Percentiles rank a stretch among this genome's conserved stretches.
Conservation (phyloP, 371 early-diverging fungal species). For the Actinomortierella ambigua region DNA sequence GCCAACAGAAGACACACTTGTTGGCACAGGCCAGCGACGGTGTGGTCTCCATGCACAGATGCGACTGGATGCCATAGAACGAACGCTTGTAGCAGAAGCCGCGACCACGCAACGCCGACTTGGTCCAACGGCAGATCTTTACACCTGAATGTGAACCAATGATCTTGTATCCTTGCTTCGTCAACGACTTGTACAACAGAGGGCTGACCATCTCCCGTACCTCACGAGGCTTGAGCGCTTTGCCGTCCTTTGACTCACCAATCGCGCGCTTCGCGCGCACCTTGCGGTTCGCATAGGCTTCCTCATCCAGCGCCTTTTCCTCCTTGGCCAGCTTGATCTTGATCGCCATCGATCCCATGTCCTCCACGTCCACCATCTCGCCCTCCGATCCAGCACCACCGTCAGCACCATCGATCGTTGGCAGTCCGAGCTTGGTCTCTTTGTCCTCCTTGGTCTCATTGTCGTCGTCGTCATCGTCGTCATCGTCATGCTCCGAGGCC, state of each 20-base stretch:
- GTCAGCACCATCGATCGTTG: slow-evolving; percentile 47
- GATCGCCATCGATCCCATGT: slow-evolving; percentile 70
- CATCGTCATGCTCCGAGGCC: slow-evolving; percentile 59
- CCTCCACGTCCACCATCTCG: slow-evolving; percentile 79
- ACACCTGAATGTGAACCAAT: slow-evolving; percentile 82
- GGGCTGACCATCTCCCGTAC: slow-evolving; percentile 81
- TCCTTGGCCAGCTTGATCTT: slow-evolving; percentile 63
- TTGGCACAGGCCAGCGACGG: slow-evolving; percentile 83
- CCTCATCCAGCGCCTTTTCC: slow-evolving; percentile 62
- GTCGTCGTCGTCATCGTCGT: slow-evolving; percentile 46
- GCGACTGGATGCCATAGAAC: slow-evolving; percentile 71
- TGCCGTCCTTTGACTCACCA: slow-evolving; percentile 45
- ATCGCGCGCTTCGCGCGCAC: slow-evolving; percentile 56
- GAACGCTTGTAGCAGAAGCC: slow-evolving; percentile 86
- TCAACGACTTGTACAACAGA: slow-evolving; percentile 71
- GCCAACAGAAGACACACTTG: slow-evolving; percentile 85
- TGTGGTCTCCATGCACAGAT: slow-evolving; percentile 74
- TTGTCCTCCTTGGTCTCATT: slow-evolving; percentile 45
- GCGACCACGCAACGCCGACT: slow-evolving; percentile 74
- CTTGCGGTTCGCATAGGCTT: slow-evolving; percentile 52
- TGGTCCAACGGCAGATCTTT: slow-evolving; percentile 87
- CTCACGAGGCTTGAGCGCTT: slow-evolving; percentile 46
- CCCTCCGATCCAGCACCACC: slow-evolving; percentile 49
- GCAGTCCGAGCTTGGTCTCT: slow-evolving; percentile 39
- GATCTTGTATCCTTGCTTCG: slow-evolving; percentile 84